phyloP scores from a whole-genome alignment of 1,139 yeast genomes.

The Torulaspora pretoriensis region DNA sequence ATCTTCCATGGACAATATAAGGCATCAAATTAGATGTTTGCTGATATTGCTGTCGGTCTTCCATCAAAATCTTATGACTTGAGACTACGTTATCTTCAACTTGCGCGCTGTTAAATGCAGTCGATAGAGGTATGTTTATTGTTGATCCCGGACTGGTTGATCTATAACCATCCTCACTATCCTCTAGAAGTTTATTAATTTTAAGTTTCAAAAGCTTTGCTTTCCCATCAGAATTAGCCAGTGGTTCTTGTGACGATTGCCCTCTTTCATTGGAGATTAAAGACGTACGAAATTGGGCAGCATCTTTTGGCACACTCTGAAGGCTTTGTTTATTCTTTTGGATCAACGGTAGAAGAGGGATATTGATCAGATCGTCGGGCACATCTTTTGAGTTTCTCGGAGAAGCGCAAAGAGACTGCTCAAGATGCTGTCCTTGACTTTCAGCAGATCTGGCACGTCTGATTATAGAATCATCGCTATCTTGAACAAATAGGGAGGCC shows the following conservation, averaged over 20 bases:
- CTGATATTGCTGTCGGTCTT: background rate
- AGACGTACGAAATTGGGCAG: background rate
- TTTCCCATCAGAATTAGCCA: background rate
- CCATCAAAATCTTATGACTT: background rate
- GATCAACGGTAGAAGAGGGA: background rate
- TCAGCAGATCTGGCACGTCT: background rate
- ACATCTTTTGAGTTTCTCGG: background rate
- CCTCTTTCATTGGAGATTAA: background rate
- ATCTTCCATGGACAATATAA: conserved; percentile 14
- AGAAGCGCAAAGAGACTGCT: background rate
- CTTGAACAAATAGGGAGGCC: conserved; percentile 3
- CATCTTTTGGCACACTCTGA: background rate
- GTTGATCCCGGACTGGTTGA: background rate
- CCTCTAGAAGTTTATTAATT: conserved; percentile 7
- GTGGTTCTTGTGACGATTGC: background rate
- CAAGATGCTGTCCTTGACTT: background rate
- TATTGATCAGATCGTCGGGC: background rate
- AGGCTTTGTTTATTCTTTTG: background rate
- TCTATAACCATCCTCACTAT: background rate
- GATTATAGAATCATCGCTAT: conserved; percentile 1
- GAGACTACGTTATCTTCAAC: background rate
- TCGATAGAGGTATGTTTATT: background rate
- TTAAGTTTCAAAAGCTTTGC: conserved; percentile 8
- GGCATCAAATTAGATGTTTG: conserved; percentile 6
- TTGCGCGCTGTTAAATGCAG: background rate